Evolutionary conservation across 495 filamentous ascomycete genomes (phyloP).

Genomic region (Hyaloscypha variabilis): DNA sequence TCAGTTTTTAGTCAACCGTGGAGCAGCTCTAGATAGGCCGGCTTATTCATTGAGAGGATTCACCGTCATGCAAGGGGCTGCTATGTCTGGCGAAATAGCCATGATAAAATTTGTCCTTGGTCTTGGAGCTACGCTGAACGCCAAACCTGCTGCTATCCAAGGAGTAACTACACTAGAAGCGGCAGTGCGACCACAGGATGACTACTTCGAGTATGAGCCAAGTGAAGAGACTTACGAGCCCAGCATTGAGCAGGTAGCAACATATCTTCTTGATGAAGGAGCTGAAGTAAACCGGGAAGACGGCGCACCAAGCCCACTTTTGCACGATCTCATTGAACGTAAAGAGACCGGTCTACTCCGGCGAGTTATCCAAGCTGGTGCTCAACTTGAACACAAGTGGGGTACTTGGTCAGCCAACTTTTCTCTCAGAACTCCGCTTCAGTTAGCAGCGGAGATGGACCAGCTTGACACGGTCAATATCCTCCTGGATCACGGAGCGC

Average conservation of each 20-base stretch:
- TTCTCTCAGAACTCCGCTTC: constrained; percentile 38
- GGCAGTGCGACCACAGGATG: constrained; percentile 7
- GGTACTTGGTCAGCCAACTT: constrained; percentile 10
- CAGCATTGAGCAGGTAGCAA: neutral
- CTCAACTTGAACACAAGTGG: constrained; percentile 16
- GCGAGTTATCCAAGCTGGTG: constrained; percentile 18
- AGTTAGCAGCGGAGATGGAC: constrained; percentile 44
- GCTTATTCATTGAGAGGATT: constrained; percentile 5
- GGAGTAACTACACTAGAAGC: constrained; percentile 18
- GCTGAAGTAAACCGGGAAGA: constrained; percentile 15
- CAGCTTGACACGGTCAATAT: constrained; percentile 49
- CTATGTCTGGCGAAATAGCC: constrained; percentile 7
- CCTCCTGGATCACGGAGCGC: constrained; percentile 36
- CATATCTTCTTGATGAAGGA: constrained; percentile 16
- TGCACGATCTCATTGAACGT: constrained; percentile 15
- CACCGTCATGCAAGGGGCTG: constrained; percentile 15
- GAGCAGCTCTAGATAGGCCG: neutral
- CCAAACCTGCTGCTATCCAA: constrained; percentile 2
- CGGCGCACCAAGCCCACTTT: constrained; percentile 9
- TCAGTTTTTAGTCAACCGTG: neutral
- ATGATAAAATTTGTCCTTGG: constrained; percentile 10
- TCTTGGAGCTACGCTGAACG: constrained; percentile 14
- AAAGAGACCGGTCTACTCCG: constrained; percentile 11
- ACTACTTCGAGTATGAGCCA: constrained; percentile 3
- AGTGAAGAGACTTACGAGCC: neutral